A percentile compares a stretch with the other conserved stretches of the same genome.
Conservation (phyloP, 2,329 filamentous ascomycete species). For the Akanthomyces uredinophilus region DNA sequence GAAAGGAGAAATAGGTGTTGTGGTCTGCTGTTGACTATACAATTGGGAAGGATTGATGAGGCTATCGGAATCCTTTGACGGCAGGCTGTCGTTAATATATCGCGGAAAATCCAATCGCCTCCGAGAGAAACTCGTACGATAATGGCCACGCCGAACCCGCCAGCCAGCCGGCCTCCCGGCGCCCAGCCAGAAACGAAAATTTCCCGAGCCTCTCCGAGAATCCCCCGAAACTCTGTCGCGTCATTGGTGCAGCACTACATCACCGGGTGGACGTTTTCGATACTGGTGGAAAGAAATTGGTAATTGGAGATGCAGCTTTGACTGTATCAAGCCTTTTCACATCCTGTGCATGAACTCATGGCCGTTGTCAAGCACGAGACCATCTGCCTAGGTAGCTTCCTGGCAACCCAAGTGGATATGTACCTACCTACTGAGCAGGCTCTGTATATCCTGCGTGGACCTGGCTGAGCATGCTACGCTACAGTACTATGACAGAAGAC, state of each 20-base stretch:
- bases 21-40: neutral
- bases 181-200: neutral
- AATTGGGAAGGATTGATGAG: neutral
- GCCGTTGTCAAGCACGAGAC: neutral
- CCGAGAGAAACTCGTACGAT: slow-evolving; percentile 15
- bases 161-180: neutral
- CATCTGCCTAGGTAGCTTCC: no score
- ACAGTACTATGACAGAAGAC: no score
- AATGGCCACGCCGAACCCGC: neutral
- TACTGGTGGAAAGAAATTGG: neutral
- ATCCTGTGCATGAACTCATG: neutral
- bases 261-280: neutral
- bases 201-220: slow-evolving; percentile 10
- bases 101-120: neutral
- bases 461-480: no score
- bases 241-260: neutral
- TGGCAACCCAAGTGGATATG: no score
- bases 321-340: neutral
- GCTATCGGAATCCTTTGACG: neutral
- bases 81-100: slow-evolving; percentile 4
- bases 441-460: no score
- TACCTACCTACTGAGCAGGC: no score
- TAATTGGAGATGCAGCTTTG: neutral
- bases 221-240: slow-evolving; percentile 1
- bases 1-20: neutral